These are phyloP conservation scores for Fraxinus sp. DNA, from an alignment of 305 asterid genomes.

Conservation along the genomic window DNA sequence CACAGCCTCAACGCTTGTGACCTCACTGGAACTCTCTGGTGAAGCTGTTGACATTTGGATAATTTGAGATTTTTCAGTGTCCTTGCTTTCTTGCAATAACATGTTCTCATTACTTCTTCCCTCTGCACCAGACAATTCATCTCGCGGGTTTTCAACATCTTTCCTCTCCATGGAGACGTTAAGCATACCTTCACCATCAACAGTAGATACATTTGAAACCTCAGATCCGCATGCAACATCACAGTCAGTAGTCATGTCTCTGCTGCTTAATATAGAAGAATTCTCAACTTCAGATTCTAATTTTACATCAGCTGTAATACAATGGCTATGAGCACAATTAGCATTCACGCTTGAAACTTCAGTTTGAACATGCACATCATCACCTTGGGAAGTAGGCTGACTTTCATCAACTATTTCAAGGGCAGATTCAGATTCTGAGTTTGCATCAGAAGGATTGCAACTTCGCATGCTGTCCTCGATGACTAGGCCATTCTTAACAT, in stretches of 20 bases:
- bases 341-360: constrained; percentile 32
- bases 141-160: constrained; percentile 34
- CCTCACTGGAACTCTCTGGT: constrained; percentile 41
- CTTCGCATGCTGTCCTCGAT: constrained; percentile 17
- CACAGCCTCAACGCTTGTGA: constrained; percentile 29
- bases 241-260: constrained; percentile 29
- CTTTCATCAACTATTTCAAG: constrained; percentile 27
- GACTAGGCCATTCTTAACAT: constrained; percentile 21
- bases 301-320: constrained; percentile 37
- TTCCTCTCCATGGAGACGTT: constrained; percentile 27
- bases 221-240: constrained; percentile 32
- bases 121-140: constrained; percentile 32
- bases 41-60: constrained; percentile 27
- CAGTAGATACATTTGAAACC: constrained; percentile 31
- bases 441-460: constrained; percentile 17
- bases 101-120: constrained; percentile 24
- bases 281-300: constrained; percentile 35
- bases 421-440: constrained; percentile 25
- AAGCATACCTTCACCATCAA: constrained; percentile 29
- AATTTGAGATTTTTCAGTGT: constrained; percentile 28
- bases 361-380: constrained; percentile 29
- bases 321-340: constrained; percentile 27
- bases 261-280: constrained; percentile 29
- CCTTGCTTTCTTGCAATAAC: constrained; percentile 31
- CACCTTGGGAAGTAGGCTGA: constrained; percentile 22